phyloP scores from a whole-genome alignment of 805 yeast genomes.

The Ogataea pilisensis region DNA sequence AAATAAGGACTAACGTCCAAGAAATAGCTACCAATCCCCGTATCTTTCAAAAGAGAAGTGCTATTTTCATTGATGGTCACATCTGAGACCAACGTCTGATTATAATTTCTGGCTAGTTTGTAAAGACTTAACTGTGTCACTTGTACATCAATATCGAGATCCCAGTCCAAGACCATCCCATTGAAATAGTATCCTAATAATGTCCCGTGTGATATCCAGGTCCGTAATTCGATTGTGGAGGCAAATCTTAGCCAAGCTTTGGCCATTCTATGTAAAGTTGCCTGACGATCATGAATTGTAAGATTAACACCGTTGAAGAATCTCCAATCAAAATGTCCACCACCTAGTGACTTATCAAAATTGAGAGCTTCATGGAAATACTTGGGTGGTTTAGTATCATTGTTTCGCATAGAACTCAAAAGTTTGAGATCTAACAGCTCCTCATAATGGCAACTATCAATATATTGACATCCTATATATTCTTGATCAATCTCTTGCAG shows the following conservation, averaged over 20 bases:
- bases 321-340: slow-evolving; percentile 45
- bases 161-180: slow-evolving; percentile 58
- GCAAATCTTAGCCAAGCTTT: slow-evolving; percentile 54
- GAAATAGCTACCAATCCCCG: slow-evolving; percentile 30
- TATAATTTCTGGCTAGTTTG: slow-evolving; percentile 40
- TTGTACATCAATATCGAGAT: slow-evolving; percentile 59
- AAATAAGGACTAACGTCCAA: slow-evolving; percentile 31
- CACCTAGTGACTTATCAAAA: slow-evolving; percentile 28
- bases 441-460: background rate
- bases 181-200: slow-evolving; percentile 60
- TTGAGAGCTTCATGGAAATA: slow-evolving; percentile 40
- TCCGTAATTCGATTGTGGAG: slow-evolving; percentile 37
- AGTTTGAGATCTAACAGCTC: slow-evolving; percentile 7
- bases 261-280: slow-evolving; percentile 42
- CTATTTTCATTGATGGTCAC: slow-evolving; percentile 10
- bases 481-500: background rate
- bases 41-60: slow-evolving; percentile 14
- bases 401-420: slow-evolving; percentile 3
- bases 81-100: slow-evolving; percentile 49
- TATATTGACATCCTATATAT: background rate
- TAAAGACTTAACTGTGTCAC: slow-evolving; percentile 44
- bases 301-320: slow-evolving; percentile 32
- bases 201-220: slow-evolving; percentile 66
- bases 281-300: slow-evolving; percentile 17
- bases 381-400: slow-evolving; percentile 21